A percentile compares a stretch with the other conserved stretches of the same genome.
phyloP scores from a whole-genome alignment of 768 basidiomycete species.

The Pseudohyphozyma bogoriensis region DNA sequence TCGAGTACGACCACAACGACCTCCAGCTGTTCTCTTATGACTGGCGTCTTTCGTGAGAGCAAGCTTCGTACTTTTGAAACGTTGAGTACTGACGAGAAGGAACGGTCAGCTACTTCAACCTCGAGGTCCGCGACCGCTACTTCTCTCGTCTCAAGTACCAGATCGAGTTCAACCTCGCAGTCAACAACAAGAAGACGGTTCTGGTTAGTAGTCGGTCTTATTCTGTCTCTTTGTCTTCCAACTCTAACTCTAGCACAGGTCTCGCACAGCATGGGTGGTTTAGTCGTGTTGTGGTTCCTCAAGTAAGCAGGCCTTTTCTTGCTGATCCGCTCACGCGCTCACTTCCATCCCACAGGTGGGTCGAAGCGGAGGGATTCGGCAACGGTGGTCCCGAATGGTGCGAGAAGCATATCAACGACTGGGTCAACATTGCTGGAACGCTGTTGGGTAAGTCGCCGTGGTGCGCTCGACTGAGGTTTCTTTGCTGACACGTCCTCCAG shows the following conservation, averaged over 20 bases:
- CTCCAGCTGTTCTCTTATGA: slow-evolving; percentile 42
- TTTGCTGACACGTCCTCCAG: background rate
- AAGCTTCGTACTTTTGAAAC: too few species aligned
- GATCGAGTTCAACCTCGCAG: slow-evolving; percentile 67
- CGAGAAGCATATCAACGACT: slow-evolving; percentile 81
- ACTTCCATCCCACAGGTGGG: slow-evolving; percentile 54
- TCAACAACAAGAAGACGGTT: slow-evolving; percentile 67
- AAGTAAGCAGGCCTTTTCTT: slow-evolving; percentile 8
- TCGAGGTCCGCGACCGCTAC: slow-evolving; percentile 83
- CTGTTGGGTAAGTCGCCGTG: too few species aligned
- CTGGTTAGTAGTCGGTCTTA: slow-evolving; percentile 55
- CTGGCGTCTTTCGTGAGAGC: slow-evolving; percentile 5
- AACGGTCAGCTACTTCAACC: slow-evolving; percentile 78
- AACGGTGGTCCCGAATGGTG: slow-evolving; percentile 81
- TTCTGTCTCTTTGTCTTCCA: slow-evolving; percentile 13
- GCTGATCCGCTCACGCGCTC: background rate
- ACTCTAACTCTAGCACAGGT: background rate
- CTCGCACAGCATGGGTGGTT: slow-evolving; percentile 37
- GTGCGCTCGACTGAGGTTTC: background rate
- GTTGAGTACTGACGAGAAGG: too few species aligned
- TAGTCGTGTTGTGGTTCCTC: slow-evolving; percentile 33
- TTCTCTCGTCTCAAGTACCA: slow-evolving; percentile 62
- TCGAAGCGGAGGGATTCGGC: slow-evolving; percentile 73
- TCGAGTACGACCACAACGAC: slow-evolving; percentile 88
- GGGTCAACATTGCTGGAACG: slow-evolving; percentile 69